phyloP scores from a whole-genome alignment of 176 grass and related monocot species.

The Triticum timopheevii region DNA sequence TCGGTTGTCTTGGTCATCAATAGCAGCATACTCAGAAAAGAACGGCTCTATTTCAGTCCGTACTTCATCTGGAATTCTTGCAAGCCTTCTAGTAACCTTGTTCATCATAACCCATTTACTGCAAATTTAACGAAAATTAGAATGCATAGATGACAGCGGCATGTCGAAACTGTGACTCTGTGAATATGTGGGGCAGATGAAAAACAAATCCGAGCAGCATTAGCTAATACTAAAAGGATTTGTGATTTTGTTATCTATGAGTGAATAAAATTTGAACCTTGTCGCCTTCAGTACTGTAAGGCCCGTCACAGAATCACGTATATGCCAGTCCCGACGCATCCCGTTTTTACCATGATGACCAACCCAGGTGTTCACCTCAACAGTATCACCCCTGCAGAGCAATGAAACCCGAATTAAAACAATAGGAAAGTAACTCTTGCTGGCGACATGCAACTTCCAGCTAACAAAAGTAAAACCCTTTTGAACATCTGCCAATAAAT shows the following conservation, averaged over 20 bases:
- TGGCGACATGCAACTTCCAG: background rate
- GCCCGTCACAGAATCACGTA: conserved; percentile 72
- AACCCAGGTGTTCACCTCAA: conserved; percentile 95
- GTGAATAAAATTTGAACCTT: conserved; percentile 49
- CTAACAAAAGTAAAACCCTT: background rate
- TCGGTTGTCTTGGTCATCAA: conserved; percentile 69
- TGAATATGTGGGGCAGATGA: background rate
- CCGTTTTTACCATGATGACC: conserved; percentile 89
- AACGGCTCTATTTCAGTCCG: conserved; percentile 81
- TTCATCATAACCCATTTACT: conserved; percentile 99
- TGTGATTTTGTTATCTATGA: background rate
- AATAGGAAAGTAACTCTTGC: background rate
- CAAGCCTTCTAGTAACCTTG: conserved; percentile 79
- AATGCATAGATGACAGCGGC: conserved; percentile 1
- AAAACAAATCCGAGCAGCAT: background rate
- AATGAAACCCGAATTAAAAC: conserved; percentile 30
- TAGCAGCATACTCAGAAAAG: conserved; percentile 63
- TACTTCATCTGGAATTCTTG: conserved; percentile 95
- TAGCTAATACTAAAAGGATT: background rate
- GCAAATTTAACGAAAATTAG: conserved; percentile 25
- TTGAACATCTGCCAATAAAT: background rate
- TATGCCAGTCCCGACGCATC: conserved; percentile 93
- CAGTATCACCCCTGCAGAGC: conserved; percentile 77
- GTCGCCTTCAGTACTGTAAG: conserved; percentile 80
- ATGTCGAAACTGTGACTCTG: background rate